Base-by-base conservation (phyloP, 2,329 filamentous ascomycete genomes). In the Amesomyces nigricolor region DNA sequence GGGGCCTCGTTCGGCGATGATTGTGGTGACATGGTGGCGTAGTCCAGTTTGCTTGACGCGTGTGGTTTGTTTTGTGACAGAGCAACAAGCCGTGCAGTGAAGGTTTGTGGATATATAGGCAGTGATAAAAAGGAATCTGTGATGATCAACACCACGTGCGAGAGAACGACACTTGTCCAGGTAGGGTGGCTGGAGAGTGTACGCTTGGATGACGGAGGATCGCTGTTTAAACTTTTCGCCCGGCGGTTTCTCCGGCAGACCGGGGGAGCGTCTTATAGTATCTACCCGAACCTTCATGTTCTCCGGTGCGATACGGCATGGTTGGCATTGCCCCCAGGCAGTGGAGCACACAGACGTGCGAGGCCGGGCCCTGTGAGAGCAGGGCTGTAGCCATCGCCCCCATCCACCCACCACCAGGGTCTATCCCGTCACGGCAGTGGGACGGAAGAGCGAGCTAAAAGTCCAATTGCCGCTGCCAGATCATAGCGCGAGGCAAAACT, bases 21-120 rank as follows among this genome's bases (percentile, higher is more conserved):
- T 14, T 73, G 70, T 62, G 77, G 74, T 59, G 69, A 70, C 54
- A 53, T 57, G 7, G 45, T 46, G 37, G 30, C 22, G 11, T 14
- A 14, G 8, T n/a, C 29, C 11, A 39, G 22, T 45, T 13, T 22
- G 35, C 16, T 11, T 14, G 49, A 44, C 38, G 22, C 26, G n/a
- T 47, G 43, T 10, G 32, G 2, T 35, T 35, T 7, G 8, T 1
- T 9, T 35, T 7, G 11, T 35, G 32, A 35, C 32, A 13, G 32
- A 35, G 32, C 32, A 13, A 35, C 32, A 13, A 13, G 11, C 9
- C 32, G 32, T 35, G 32, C 11, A 26, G 22, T 35, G 32, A 35
- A 35, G 32, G 32, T 2, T 35, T 35, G 7, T 35, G 4, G 11
- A 35, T 9, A 11, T 9, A 13, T 35, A 35, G 8, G 9, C 7